Evolutionary conservation across 352 stramenopile genomes (phyloP).

Genomic region (Globisporangium lucens): DNA sequence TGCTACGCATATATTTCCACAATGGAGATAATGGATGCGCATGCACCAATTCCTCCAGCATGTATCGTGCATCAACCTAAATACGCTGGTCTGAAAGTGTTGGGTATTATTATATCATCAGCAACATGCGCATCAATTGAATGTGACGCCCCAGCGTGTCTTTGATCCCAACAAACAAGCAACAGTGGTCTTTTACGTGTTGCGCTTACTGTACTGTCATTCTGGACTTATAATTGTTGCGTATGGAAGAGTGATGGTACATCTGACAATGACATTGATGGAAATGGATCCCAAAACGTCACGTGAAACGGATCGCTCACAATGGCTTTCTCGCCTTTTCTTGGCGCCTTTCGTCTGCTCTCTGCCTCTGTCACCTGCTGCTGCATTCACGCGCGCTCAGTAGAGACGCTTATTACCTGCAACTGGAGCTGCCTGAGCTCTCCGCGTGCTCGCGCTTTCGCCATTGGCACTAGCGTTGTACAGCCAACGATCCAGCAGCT

Average conservation of each 20-base stretch:
- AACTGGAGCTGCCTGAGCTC: background rate
- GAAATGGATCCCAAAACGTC: slow-evolving; percentile 11
- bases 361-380: background rate
- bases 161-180: background rate
- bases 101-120: background rate
- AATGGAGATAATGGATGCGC: background rate
- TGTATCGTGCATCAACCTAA: background rate
- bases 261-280: background rate
- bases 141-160: background rate
- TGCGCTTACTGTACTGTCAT: background rate
- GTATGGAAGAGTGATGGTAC: background rate
- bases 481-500: background rate
- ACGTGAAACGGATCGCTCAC: slow-evolving; percentile 2
- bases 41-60: background rate
- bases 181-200: background rate
- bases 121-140: background rate
- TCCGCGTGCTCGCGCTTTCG: background rate
- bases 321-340: slow-evolving; percentile 5
- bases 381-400: background rate
- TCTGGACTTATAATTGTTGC: background rate
- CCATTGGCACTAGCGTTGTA: background rate
- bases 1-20: background rate
- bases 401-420: background rate
- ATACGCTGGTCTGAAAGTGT: background rate
- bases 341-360: slow-evolving; percentile 1